phyloP scores from a whole-genome alignment of 352 stramenopile genomes.

The Hyaloperonospora arabidopsidis region DNA sequence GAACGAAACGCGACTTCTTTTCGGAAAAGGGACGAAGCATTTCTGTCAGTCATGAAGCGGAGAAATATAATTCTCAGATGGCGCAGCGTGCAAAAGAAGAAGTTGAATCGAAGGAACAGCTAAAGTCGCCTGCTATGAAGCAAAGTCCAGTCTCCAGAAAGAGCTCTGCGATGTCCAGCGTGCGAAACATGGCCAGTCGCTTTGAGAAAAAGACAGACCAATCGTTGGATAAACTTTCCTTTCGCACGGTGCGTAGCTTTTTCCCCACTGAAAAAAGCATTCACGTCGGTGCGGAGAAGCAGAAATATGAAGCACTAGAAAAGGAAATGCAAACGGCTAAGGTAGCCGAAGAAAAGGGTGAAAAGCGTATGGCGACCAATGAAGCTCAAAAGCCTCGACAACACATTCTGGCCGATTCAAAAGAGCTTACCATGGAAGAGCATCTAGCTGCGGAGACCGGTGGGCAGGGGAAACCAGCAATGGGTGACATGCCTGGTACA shows the following conservation, averaged over 20 bases:
- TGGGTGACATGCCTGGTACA: slow-evolving; percentile 8
- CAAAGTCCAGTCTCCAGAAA: slow-evolving; percentile 7
- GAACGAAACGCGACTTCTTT: slow-evolving; percentile 55
- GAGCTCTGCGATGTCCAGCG: slow-evolving; percentile 27
- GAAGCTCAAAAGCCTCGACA: not conserved
- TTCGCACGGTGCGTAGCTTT: slow-evolving; percentile 47
- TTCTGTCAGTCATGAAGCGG: slow-evolving; percentile 25
- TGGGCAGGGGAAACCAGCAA: slow-evolving; percentile 2
- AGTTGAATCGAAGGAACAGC: slow-evolving; percentile 15
- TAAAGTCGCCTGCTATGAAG: slow-evolving; percentile 13
- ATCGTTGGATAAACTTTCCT: slow-evolving; percentile 38
- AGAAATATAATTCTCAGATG: slow-evolving; percentile 30
- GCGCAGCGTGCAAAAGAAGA: slow-evolving; percentile 19
- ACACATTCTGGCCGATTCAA: not conserved
- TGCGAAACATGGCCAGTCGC: slow-evolving; percentile 38
- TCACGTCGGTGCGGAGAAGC: slow-evolving; percentile 36
- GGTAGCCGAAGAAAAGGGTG: slow-evolving; percentile 22
- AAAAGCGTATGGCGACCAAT: slow-evolving; percentile 6
- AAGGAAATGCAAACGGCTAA: slow-evolving; percentile 32
- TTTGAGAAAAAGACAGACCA: slow-evolving; percentile 42
- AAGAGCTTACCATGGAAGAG: slow-evolving; percentile 3
- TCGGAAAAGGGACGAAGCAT: slow-evolving; percentile 33
- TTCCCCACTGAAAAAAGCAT: slow-evolving; percentile 45
- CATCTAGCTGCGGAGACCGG: not conserved
- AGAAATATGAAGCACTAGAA: slow-evolving; percentile 48